Conservation (phyloP, 2,329 filamentous ascomycete species). For the Colletotrichum musicola region DNA sequence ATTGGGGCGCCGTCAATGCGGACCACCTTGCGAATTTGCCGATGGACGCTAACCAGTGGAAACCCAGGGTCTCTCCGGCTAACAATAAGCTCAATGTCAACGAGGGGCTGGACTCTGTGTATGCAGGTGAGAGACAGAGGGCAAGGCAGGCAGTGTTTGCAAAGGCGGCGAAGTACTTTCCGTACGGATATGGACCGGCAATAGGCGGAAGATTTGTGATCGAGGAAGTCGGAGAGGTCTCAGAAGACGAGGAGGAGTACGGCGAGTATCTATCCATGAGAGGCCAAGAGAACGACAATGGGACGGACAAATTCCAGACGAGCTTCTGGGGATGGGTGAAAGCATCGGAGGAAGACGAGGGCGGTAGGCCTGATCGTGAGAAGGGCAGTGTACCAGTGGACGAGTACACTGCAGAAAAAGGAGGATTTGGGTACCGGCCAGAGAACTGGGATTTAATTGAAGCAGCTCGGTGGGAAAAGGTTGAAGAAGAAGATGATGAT, state of each 20-base stretch:
- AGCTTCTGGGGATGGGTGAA: conserved; percentile 40
- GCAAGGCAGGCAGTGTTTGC: conserved; percentile 54
- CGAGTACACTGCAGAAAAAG: conserved; percentile 3
- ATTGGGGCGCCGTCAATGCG: conserved; percentile 52
- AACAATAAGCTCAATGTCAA: conserved; percentile 40
- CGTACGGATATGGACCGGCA: conserved; percentile 59
- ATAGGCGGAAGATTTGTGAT: conserved; percentile 57
- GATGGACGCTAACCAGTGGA: conserved; percentile 42
- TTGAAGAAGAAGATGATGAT: conserved; percentile 3
- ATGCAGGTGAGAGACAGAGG: conserved; percentile 51
- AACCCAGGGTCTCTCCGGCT: conserved; percentile 6
- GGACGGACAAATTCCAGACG: not conserved
- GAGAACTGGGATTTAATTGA: not conserved
- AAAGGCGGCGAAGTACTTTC: conserved; percentile 59
- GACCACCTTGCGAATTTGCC: conserved; percentile 39
- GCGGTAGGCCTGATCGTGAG: not conserved
- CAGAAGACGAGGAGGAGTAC: conserved; percentile 57
- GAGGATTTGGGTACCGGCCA: not conserved
- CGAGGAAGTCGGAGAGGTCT: conserved; percentile 58
- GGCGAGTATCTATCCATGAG: conserved; percentile 54
- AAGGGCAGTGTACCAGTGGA: not conserved
- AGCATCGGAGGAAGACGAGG: conserved; percentile 16
- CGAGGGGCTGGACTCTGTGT: conserved; percentile 26
- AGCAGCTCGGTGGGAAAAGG: not conserved
- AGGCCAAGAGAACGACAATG: conserved; percentile 10